Evolutionary conservation across 2,329 filamentous ascomycete species (phyloP).

Genomic region (Graphilbum sp.): DNA sequence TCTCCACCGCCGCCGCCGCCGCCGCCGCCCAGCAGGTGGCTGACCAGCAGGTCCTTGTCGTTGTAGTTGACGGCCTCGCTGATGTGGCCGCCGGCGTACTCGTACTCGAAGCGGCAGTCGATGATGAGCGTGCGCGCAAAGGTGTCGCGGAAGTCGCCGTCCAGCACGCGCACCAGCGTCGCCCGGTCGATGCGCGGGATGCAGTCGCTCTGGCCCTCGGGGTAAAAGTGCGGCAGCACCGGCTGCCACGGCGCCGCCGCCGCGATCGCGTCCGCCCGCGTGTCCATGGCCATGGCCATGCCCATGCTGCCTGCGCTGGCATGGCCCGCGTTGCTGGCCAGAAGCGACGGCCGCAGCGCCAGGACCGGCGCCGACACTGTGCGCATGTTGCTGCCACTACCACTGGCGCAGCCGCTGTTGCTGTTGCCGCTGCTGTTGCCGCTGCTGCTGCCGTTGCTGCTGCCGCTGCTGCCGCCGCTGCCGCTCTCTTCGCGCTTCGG

Average conservation of each 20-base stretch:
- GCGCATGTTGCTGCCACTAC: too few species aligned
- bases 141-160: conserved; percentile 60
- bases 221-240: conserved; percentile 68
- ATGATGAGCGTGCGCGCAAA: conserved; percentile 78
- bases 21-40: conserved; percentile 52
- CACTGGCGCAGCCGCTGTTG: too few species aligned
- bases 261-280: conserved; percentile 57
- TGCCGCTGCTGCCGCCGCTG: too few species aligned
- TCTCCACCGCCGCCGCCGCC: too few species aligned
- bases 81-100: conserved; percentile 94
- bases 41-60: conserved; percentile 76
- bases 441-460: too few species aligned
- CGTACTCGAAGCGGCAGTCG: conserved; percentile 97
- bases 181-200: conserved; percentile 73
- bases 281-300: too few species aligned
- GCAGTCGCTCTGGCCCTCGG: conserved; percentile 65
- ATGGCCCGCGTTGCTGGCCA: too few species aligned
- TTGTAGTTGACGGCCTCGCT: conserved; percentile 90
- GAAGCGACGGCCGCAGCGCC: conserved; percentile 29
- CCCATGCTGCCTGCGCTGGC: too few species aligned
- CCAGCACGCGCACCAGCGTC: conserved; percentile 73
- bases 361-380: conserved; percentile 25
- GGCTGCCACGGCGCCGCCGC: conserved; percentile 22
- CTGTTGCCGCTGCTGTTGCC: too few species aligned
- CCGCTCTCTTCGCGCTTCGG: conserved; percentile 51